Base-by-base conservation (phyloP, 192 early-diverging fungal genomes). In the Paraglomus brasilianum region DNA sequence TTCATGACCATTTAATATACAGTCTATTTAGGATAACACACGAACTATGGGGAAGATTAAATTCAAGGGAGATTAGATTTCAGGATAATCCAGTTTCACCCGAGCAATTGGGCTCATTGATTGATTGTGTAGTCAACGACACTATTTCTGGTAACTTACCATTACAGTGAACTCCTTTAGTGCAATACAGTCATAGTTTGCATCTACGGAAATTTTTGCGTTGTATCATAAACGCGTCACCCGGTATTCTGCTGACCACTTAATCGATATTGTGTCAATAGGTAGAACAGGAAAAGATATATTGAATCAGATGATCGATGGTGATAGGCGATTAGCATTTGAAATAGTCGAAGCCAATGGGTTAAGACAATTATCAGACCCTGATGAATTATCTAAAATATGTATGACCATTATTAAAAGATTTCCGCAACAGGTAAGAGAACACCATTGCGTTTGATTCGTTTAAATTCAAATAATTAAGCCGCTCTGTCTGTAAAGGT, bases 271-370 rank as follows among this genome's bases (percentile, higher is more conserved):
- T 15, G 8, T 40, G 22, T n/a, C 10, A n/a, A 41, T 21, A 39
- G 75, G 84, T 5, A 83, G 80, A 10, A 79, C 82, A 8, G 93
- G 87, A 0, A 94, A 93, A 76, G 75, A 83, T 40, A 78, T 92
- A 7, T 76, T 97, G 15, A 77, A 82, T 14, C 44, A 81, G 22
- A 89, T 93, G 83, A 76, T 97, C 46, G 80, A 87, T 39, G 89
- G 85, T 1, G 82, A 88, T 22, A 43, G 50, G 6, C 80, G 82
- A 11, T 63, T 71, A 0, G 83, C 86, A 1, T 45, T 46, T 6
- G 82, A 76, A 0, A 90, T 94, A 51, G 84, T 89, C 7, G 66
- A 85, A 48, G 85, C 79, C 15, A 81, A 86, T 53, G 87, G 88
- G 3, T 90, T 82, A 84, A 58, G 70, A 21, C 78, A 86, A 42